phyloP scores from a whole-genome alignment of 2,329 filamentous ascomycete species.

The Colletotrichum sp. region DNA sequence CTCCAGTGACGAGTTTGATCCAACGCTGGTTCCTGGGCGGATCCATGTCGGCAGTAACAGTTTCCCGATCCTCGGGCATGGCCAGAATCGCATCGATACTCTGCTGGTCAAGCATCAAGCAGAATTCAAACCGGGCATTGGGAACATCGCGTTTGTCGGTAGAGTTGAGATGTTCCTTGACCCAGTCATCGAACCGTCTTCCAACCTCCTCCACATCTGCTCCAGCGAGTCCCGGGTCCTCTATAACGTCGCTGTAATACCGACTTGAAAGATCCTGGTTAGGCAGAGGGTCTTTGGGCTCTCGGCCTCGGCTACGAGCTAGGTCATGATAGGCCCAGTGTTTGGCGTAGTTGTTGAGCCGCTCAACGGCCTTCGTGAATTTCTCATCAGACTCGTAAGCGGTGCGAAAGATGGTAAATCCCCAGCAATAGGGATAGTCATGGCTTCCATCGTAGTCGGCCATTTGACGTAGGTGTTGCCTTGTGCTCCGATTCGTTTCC shows the following conservation, averaged over 20 bases:
- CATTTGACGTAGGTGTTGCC: slow-evolving; percentile 13
- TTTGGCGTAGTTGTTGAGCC: slow-evolving; percentile 22
- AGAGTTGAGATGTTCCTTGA: slow-evolving; percentile 3
- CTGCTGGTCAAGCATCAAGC: slow-evolving; percentile 26
- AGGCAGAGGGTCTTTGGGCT: slow-evolving; percentile 15
- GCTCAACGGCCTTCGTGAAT: slow-evolving; percentile 18
- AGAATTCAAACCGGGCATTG: slow-evolving; percentile 23
- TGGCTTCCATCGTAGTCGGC: slow-evolving; percentile 24
- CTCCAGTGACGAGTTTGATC: slow-evolving; percentile 20
- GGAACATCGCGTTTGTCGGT: background rate
- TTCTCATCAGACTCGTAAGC: slow-evolving; percentile 25
- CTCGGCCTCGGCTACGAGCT: background rate
- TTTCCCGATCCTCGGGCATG: slow-evolving; percentile 22
- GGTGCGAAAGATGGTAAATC: slow-evolving; percentile 27
- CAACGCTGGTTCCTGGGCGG: background rate
- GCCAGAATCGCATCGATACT: slow-evolving; percentile 26
- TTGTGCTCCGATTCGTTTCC: slow-evolving; percentile 7
- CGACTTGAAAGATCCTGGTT: slow-evolving; percentile 24
- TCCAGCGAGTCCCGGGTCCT: slow-evolving; percentile 21
- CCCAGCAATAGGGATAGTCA: slow-evolving; percentile 27
- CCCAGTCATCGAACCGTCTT: slow-evolving; percentile 23
- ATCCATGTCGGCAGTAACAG: background rate
- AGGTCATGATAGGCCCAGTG: slow-evolving; percentile 10
- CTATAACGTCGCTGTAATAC: slow-evolving; percentile 23
- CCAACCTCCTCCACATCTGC: slow-evolving; percentile 20